A percentile compares a stretch with the other conserved stretches of the same genome.
Evolutionary conservation across 2,329 filamentous ascomycete species (phyloP).

Genomic region (Microsporum audouinii): DNA sequence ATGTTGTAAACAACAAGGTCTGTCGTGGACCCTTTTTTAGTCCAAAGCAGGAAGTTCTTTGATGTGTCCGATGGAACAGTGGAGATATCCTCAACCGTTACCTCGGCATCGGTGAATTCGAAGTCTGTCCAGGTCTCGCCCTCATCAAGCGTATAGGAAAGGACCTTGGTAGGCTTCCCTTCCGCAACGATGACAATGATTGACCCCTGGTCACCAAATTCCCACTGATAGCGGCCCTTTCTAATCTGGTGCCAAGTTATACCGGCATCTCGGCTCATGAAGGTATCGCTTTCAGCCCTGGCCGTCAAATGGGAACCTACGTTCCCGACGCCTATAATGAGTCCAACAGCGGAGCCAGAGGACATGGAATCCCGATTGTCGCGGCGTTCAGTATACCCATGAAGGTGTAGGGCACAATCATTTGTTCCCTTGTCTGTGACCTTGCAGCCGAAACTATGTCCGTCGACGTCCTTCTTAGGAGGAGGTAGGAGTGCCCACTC

Average conservation of each 20-base stretch:
- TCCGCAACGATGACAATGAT: constrained; percentile 79
- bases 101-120: constrained; percentile 58
- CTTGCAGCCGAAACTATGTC: constrained; percentile 59
- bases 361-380: constrained; percentile 79
- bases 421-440: constrained; percentile 41
- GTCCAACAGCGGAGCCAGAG: constrained; percentile 72
- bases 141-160: constrained; percentile 70
- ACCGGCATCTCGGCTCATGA: constrained; percentile 83
- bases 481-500: constrained; percentile 69
- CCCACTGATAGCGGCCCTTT: constrained; percentile 84
- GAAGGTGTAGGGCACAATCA: constrained; percentile 78
- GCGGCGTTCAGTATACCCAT: constrained; percentile 83
- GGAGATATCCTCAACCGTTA: constrained; percentile 67
- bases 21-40: constrained; percentile 39
- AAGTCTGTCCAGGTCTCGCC: constrained; percentile 69
- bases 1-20: constrained; percentile 65
- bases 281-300: constrained; percentile 69
- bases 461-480: constrained; percentile 59
- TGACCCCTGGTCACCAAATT: constrained; percentile 89
- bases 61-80: constrained; percentile 83
- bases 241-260: constrained; percentile 75
- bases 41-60: constrained; percentile 87
- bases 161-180: constrained; percentile 51
- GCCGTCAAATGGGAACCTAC: constrained; percentile 61
- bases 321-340: constrained; percentile 87